A percentile compares a stretch with the other conserved stretches of the same genome.
phyloP scores from a whole-genome alignment of 2,329 filamentous ascomycete genomes.

The Trichoderma harzianum region DNA sequence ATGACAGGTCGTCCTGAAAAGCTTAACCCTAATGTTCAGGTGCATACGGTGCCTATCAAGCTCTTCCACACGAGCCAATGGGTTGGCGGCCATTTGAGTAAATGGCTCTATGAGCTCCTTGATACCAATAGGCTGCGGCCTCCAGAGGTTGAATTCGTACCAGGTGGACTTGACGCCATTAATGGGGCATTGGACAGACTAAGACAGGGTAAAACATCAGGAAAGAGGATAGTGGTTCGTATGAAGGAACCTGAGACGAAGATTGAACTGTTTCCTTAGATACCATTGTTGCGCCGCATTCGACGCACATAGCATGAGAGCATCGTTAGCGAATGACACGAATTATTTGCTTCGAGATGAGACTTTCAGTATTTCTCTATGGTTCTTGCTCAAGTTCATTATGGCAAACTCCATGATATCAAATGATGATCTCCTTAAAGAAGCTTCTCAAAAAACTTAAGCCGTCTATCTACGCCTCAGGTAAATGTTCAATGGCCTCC shows the following conservation, averaged over 20 bases:
- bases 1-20: background rate
- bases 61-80: conserved; percentile 13
- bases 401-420: background rate
- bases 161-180: conserved; percentile 3
- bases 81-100: conserved; percentile 10
- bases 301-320: background rate
- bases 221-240: conserved; percentile 7
- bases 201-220: conserved; percentile 1
- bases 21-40: background rate
- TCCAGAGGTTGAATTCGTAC: background rate
- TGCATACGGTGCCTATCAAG: conserved; percentile 10
- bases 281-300: background rate
- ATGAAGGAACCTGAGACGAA: conserved; percentile 5
- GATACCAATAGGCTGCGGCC: background rate
- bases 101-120: conserved; percentile 15
- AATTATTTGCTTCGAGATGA: background rate
- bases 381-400: background rate
- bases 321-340: background rate
- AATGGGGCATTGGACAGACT: conserved; percentile 6
- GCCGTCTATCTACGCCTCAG: background rate
- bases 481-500: conserved; percentile 19
- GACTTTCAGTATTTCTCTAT: background rate
- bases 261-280: background rate
- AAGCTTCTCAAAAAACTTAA: background rate
- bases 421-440: background rate